phyloP scores from a whole-genome alignment of 108 stramenopile species.

The Hondaea fermentalgiana region DNA sequence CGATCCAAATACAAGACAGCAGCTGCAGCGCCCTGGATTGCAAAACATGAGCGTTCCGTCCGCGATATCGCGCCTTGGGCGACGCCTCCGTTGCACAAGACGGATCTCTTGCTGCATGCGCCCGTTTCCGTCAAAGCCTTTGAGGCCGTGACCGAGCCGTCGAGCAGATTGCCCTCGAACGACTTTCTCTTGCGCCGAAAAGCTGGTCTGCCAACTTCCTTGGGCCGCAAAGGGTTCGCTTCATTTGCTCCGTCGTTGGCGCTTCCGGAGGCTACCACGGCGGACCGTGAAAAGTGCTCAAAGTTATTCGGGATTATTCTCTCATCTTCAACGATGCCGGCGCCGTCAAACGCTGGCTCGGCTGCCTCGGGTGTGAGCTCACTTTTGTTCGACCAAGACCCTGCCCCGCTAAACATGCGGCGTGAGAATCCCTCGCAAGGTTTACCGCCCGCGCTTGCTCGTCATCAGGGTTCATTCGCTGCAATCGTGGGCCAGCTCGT shows the following conservation, averaged over 20 bases:
- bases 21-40: not conserved
- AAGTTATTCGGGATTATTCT: not conserved
- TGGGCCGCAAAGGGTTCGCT: not conserved
- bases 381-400: too few relatives aligned
- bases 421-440: too few relatives aligned
- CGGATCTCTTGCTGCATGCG: not conserved
- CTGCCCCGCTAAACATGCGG: too few relatives aligned
- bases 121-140: not conserved
- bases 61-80: not conserved
- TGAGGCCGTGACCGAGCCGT: not conserved
- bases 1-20: not conserved
- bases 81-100: not conserved
- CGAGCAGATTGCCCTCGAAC: not conserved
- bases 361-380: too few relatives aligned
- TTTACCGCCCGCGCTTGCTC: too few relatives aligned
- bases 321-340: not conserved
- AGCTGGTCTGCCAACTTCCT: not conserved
- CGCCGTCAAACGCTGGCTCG: not conserved
- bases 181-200: not conserved
- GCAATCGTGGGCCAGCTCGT: too few relatives aligned
- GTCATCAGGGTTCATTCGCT: too few relatives aligned
- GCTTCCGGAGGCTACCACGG: not conserved
- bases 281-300: not conserved
- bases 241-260: not conserved
- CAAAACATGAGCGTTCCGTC: not conserved